A percentile compares a stretch with the other conserved stretches of the same genome.
These are phyloP conservation scores for Hypoxylon intermedium DNA, from an alignment of 495 filamentous ascomycete species.

Conservation along the genomic window DNA sequence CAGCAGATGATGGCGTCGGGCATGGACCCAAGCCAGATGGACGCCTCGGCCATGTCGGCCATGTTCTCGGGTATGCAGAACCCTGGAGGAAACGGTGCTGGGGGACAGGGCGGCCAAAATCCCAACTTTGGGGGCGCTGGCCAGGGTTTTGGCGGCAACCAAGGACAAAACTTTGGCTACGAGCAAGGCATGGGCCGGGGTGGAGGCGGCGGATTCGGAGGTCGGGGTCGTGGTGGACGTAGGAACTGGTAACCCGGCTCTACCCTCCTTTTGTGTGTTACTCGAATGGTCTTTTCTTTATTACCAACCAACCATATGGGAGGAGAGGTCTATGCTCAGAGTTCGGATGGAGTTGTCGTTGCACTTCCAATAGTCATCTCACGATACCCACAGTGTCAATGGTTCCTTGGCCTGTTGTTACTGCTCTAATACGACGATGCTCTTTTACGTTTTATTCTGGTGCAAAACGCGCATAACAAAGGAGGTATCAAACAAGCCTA, in stretches of 20 bases:
- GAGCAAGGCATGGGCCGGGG: constrained; percentile 60
- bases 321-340: not conserved
- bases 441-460: not conserved
- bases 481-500: not conserved
- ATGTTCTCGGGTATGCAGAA: constrained; percentile 61
- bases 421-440: not conserved
- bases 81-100: constrained; percentile 44
- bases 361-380: not conserved
- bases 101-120: constrained; percentile 53
- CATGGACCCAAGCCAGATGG: constrained; percentile 83
- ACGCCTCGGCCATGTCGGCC: constrained; percentile 57
- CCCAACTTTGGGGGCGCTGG: constrained; percentile 52
- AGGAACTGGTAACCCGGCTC: constrained; percentile 41
- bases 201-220: constrained; percentile 52
- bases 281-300: not conserved
- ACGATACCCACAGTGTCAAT: constrained; percentile 14
- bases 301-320: not conserved
- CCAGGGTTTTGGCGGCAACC: constrained; percentile 57
- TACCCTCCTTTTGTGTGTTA: not conserved
- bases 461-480: not conserved
- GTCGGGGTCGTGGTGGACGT: constrained; percentile 50
- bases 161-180: constrained; percentile 63
- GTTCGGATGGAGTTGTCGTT: not conserved
- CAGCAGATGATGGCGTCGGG: constrained; percentile 80
- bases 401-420: not conserved